Percentiles rank a stretch among this genome's conserved stretches.
Evolutionary conservation across 345 rosid species (phyloP).

Genomic region (Rhodamnia rubescens): DNA sequence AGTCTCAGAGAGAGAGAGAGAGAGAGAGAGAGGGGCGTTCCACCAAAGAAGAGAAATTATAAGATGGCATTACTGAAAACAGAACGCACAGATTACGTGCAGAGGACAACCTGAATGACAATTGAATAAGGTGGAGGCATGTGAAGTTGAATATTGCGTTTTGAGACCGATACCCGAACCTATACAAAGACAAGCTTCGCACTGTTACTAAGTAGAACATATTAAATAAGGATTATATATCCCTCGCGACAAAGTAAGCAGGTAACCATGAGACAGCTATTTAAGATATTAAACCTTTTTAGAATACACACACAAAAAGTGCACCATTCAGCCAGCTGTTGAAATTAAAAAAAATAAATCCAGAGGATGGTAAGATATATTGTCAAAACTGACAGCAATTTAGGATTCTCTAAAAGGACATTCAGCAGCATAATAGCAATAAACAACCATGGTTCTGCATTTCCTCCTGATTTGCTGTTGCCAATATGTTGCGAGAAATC

Average conservation of each 20-base stretch:
- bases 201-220: neutral
- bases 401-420: neutral
- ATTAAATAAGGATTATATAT: neutral
- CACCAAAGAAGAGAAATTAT: neutral
- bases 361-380: neutral
- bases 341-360: neutral
- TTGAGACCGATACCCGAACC: slow-evolving; percentile 56
- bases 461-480: neutral
- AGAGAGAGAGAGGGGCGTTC: neutral
- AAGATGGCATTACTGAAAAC: neutral
- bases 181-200: neutral
- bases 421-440: neutral
- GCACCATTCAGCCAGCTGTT: neutral
- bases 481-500: neutral
- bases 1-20: neutral
- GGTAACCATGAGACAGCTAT: neutral
- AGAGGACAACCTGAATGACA: slow-evolving; percentile 65
- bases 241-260: neutral
- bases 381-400: neutral
- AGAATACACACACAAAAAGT: neutral
- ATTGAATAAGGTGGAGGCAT: slow-evolving; percentile 97
- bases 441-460: neutral
- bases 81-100: neutral
- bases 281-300: neutral
- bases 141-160: slow-evolving; percentile 34